Percentiles rank a stretch among this genome's conserved stretches.
Evolutionary conservation across 2,329 filamentous ascomycete genomes (phyloP).

Genomic region (Exserohilum rostratum): DNA sequence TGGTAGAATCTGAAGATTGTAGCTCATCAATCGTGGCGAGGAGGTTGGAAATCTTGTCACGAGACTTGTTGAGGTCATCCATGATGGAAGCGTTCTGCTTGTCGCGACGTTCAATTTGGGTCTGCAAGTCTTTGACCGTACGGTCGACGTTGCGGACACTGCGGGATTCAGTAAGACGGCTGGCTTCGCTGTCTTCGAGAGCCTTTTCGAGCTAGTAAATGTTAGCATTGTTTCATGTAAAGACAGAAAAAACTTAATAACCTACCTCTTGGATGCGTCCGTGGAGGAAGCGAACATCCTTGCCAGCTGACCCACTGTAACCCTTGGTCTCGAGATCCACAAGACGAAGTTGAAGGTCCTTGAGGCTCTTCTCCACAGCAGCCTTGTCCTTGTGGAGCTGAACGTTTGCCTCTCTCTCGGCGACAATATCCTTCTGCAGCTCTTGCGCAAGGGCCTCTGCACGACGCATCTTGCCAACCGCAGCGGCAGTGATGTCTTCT

Average conservation of each 20-base stretch:
- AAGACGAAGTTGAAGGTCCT: conserved; percentile 86
- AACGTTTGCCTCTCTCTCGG: conserved; percentile 80
- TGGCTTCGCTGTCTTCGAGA: conserved; percentile 80
- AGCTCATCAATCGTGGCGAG: conserved; percentile 92
- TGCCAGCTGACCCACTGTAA: conserved; percentile 83
- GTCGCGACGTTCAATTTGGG: conserved; percentile 90
- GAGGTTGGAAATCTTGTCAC: conserved; percentile 89
- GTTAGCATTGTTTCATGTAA: conserved; percentile 18
- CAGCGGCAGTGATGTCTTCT: conserved; percentile 88
- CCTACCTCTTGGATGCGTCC: conserved; percentile 93
- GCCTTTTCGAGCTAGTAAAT: conserved; percentile 77
- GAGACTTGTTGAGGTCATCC: conserved; percentile 82
- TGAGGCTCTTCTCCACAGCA: conserved; percentile 83
- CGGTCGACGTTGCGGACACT: conserved; percentile 92
- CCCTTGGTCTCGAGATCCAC: conserved; percentile 97
- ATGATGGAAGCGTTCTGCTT: conserved; percentile 80
- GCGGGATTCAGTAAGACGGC: conserved; percentile 80
- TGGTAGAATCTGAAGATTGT: conserved; percentile 81
- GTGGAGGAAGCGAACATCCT: conserved; percentile 93
- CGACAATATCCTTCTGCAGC: conserved; percentile 88
- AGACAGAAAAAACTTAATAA: conserved; percentile 10
- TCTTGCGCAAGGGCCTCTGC: conserved; percentile 87
- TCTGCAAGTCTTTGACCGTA: conserved; percentile 88
- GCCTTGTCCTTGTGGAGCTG: conserved; percentile 90
- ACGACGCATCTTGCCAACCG: conserved; percentile 95